phyloP scores from a whole-genome alignment of 495 filamentous ascomycete species.

The Aspergillus taichungensis region DNA sequence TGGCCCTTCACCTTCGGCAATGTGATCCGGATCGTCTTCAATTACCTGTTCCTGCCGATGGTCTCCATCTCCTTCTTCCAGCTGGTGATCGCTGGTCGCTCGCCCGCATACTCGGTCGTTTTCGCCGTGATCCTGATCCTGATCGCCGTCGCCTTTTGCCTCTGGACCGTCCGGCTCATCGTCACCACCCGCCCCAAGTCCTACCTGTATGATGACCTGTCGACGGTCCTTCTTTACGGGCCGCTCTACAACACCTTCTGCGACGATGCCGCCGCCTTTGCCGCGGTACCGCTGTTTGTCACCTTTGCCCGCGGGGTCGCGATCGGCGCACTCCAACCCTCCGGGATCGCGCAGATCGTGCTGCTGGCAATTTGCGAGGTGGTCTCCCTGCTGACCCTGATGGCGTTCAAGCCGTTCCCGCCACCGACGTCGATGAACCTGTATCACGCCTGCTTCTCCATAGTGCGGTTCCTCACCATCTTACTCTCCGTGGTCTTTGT shows the following conservation, averaged over 20 bases:
- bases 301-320: conserved; percentile 81
- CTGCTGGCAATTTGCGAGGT: conserved; percentile 91
- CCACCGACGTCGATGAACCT: conserved; percentile 95
- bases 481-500: conserved; percentile 83
- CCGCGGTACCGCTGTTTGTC: conserved; percentile 73
- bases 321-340: conserved; percentile 85
- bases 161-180: conserved; percentile 75
- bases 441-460: conserved; percentile 79
- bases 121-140: conserved; percentile 67
- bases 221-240: conserved; percentile 82
- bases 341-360: conserved; percentile 85
- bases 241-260: conserved; percentile 96
- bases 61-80: conserved; percentile 85
- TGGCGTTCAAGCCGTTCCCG: conserved; percentile 85
- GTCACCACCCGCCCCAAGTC: conserved; percentile 70
- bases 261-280: conserved; percentile 82
- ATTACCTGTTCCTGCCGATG: conserved; percentile 82
- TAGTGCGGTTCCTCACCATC: conserved; percentile 66
- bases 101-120: conserved; percentile 59
- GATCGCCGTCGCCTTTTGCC: conserved; percentile 58
- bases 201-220: conserved; percentile 84
- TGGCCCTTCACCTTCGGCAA: conserved; percentile 87
- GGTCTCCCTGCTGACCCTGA: conserved; percentile 75
- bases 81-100: conserved; percentile 61
- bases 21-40: conserved; percentile 79